These are phyloP conservation scores for Talaromyces nanjingensis DNA, from an alignment of 495 filamentous ascomycete species.

Conservation along the genomic window DNA sequence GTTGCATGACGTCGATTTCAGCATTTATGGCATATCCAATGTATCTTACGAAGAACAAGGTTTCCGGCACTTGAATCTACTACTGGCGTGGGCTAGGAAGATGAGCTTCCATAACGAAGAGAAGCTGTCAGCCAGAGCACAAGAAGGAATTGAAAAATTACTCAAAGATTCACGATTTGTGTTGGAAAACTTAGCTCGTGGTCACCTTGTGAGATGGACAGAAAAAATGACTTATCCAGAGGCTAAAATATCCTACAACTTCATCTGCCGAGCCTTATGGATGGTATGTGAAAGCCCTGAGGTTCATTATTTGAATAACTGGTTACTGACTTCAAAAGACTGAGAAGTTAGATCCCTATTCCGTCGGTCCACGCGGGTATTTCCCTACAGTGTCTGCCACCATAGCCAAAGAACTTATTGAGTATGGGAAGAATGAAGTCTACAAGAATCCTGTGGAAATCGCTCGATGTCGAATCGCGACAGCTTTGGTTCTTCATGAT, in stretches of 20 bases:
- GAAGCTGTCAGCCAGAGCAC: background rate
- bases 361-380: background rate
- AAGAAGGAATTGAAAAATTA: background rate
- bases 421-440: background rate
- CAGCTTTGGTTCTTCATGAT: background rate
- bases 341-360: background rate
- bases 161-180: background rate
- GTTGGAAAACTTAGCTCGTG: background rate
- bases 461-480: background rate
- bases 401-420: background rate
- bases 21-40: background rate
- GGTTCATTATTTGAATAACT: too few relatives aligned
- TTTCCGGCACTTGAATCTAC: background rate
- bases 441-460: background rate
- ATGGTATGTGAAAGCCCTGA: background rate
- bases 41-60: background rate
- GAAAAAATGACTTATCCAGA: background rate
- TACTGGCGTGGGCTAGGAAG: background rate
- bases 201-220: background rate
- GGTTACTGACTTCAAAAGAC: background rate
- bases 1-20: background rate
- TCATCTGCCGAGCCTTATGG: background rate
- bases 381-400: background rate
- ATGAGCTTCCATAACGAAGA: conserved; percentile 1
- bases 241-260: background rate